Conservation (phyloP, 257 asterid genomes). For the Nicotiana sylvestris region DNA sequence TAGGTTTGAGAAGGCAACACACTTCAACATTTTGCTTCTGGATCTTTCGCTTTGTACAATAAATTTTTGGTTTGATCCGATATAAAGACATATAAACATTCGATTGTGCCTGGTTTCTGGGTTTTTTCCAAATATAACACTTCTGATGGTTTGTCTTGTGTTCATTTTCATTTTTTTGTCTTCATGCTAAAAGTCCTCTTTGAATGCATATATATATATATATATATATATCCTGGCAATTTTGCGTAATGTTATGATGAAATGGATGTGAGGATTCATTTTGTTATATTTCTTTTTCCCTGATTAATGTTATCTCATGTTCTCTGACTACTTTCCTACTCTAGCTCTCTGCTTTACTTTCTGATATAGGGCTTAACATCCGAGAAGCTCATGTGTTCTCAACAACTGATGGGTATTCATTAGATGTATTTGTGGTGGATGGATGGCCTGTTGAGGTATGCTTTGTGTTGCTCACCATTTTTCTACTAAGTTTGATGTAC, state of each 20-base stretch:
- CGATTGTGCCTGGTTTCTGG: neutral
- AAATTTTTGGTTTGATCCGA: neutral
- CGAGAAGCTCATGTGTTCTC: constrained; percentile 99
- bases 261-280: neutral
- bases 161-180: neutral
- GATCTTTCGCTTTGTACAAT: neutral
- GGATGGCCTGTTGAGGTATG: constrained; percentile 97
- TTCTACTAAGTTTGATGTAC: constrained; percentile 13
- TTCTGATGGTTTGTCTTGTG: neutral
- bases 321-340: constrained; percentile 17
- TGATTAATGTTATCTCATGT: neutral
- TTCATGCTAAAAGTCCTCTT: neutral
- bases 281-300: neutral
- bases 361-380: constrained; percentile 88
- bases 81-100: neutral
- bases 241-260: neutral
- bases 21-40: neutral
- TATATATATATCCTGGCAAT: neutral
- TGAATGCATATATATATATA: neutral
- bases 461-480: constrained; percentile 26
- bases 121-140: neutral
- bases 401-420: constrained; percentile 83
- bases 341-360: constrained; percentile 96
- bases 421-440: constrained; percentile 91
- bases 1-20: neutral